Conservation (phyloP, 257 asterid genomes). For the Capsicum chinense region DNA sequence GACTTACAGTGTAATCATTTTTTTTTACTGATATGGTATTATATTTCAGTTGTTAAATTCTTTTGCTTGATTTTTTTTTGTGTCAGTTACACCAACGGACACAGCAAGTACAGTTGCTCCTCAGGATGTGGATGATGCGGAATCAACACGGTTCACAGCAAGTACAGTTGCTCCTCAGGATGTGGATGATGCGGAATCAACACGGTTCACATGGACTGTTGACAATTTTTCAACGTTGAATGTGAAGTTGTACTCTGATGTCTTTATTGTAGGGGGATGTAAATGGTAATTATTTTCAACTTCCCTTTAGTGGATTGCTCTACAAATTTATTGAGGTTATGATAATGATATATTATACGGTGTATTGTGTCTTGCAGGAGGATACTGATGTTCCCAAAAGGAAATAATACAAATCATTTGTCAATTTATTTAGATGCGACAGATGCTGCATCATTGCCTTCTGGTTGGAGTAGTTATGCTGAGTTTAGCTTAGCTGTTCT, state of each 20-base stretch:
- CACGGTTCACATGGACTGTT: constrained; percentile 60
- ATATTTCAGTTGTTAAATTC: background rate
- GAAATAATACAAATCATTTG: constrained; percentile 65
- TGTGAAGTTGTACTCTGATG: constrained; percentile 56
- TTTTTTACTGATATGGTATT: background rate
- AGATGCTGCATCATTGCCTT: constrained; percentile 61
- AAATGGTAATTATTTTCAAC: constrained; percentile 49
- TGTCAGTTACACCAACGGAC: constrained; percentile 53
- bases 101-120: constrained; percentile 45
- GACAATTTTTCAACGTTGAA: constrained; percentile 62
- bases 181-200: constrained; percentile 53
- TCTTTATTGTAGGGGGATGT: constrained; percentile 55
- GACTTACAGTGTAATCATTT: background rate
- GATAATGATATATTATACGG: background rate
- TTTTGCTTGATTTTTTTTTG: background rate
- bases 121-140: constrained; percentile 53
- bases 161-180: constrained; percentile 48
- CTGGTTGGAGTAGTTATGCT: constrained; percentile 84
- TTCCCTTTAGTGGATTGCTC: background rate
- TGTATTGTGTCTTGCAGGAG: constrained; percentile 58
- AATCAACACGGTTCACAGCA: constrained; percentile 49
- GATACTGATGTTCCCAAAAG: constrained; percentile 74
- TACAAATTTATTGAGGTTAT: background rate
- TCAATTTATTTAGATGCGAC: constrained; percentile 80
- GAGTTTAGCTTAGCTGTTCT: constrained; percentile 68